Base-by-base conservation (phyloP, 805 yeast genomes). In the Sugiyamaella lignohabitans region DNA sequence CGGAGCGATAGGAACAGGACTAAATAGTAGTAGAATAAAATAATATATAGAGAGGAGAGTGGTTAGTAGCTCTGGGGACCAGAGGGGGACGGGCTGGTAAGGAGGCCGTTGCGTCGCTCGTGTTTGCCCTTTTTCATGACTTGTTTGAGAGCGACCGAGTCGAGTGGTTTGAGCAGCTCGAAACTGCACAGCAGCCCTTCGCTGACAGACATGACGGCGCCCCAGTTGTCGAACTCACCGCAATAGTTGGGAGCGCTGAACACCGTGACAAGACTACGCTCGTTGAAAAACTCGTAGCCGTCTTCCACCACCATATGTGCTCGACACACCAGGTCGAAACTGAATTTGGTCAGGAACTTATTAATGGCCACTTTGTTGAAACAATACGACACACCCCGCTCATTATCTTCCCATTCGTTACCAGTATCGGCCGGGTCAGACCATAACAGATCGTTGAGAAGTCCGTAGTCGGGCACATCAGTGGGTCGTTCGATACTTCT, bases 191-290 rank as follows among this genome's bases (percentile, higher is more conserved):
- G 70, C 54, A 91, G 72, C 58, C 91, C 97, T 53, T 91, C 96
- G 53, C 87, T 79, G 14, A 91, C 98, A 57, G 94, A 82, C 98
- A 91, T 91, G 3, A 91, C 97, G 1, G 98, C 98, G 20, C 96
- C 96, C 96, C 96, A 87, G 59, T 87, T 87, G 63, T 88, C 87
- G 59, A 82, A 82, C 63, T 82, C 88, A n/a, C 88, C 87, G 59
- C 87, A 82, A 61, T 82, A 82, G 62, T 82, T 82, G 8, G 87
- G 88, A 2, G 88, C 88, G 44, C 80, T 74, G 59, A 82, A 82
- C 19, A 82, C 87, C 0, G 88, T 82, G 20, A 82, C 87, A 53
- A 82, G 68, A 6, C 82, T 76, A 29, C 84, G 67, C 59, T 82
- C 86, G 55, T 82, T 81, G 69, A 82, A 82, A 57, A 82, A 82